Evolutionary conservation across 1,284 basidiomycete species (phyloP).

Genomic region (Malassezia psittaci): DNA sequence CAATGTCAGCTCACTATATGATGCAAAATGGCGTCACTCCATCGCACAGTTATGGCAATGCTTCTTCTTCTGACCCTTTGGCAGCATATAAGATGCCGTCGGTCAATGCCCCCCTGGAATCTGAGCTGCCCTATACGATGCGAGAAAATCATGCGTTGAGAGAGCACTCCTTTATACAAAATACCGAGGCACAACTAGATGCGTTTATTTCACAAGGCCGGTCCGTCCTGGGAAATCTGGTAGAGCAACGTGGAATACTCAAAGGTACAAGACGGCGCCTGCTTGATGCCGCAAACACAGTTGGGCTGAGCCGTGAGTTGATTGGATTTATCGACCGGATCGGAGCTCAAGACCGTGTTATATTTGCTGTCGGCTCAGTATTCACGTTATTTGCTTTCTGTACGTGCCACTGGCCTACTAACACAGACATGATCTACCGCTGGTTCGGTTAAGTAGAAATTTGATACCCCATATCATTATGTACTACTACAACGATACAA

Average conservation of each 20-base stretch:
- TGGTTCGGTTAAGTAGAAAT: constrained; percentile 9
- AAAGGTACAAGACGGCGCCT: constrained; percentile 39
- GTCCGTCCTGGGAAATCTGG: constrained; percentile 42
- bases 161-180: constrained; percentile 44
- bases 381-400: constrained; percentile 44
- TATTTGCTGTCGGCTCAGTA: constrained; percentile 39
- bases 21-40: neutral
- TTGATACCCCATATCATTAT: constrained; percentile 13
- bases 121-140: constrained; percentile 16
- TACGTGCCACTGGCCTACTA: constrained; percentile 4
- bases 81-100: constrained; percentile 41
- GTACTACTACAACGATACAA: constrained; percentile 6
- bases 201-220: constrained; percentile 44
- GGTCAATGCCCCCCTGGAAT: constrained; percentile 2
- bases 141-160: constrained; percentile 41
- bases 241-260: constrained; percentile 43
- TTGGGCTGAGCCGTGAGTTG: constrained; percentile 43
- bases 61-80: constrained; percentile 21
- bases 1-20: neutral
- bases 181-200: constrained; percentile 43
- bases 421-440: constrained; percentile 13
- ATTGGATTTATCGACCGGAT: constrained; percentile 45
- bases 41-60: neutral
- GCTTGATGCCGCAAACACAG: constrained; percentile 40
- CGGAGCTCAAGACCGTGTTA: constrained; percentile 43